phyloP scores from a whole-genome alignment of 768 basidiomycete species.

The Leccinum olivaceopallidum region DNA sequence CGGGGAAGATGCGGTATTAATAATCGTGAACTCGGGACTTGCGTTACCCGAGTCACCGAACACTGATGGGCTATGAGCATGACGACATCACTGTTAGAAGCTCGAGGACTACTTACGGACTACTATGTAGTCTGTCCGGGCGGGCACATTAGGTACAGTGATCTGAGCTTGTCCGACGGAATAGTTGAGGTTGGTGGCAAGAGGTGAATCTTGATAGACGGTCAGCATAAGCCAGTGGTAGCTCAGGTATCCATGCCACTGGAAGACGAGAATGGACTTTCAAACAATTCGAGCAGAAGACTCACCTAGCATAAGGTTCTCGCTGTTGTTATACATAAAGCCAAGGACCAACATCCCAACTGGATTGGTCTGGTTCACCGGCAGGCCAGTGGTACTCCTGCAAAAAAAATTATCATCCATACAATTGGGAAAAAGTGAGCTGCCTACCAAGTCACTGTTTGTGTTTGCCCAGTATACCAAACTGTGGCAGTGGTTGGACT shows the following conservation, averaged over 20 bases:
- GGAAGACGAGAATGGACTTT: neutral
- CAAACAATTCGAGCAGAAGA: neutral
- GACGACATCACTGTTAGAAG: neutral
- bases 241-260: neutral
- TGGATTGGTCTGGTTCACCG: slow-evolving; percentile 31
- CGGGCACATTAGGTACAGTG: slow-evolving; percentile 37
- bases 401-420: slow-evolving; percentile 31
- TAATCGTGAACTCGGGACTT: slow-evolving; percentile 41
- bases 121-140: slow-evolving; percentile 35
- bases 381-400: slow-evolving; percentile 24
- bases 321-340: slow-evolving; percentile 29
- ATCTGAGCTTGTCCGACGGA: slow-evolving; percentile 33
- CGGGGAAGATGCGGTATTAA: slow-evolving; percentile 58
- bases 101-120: slow-evolving; percentile 32
- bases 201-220: slow-evolving; percentile 30
- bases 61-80: slow-evolving; percentile 19
- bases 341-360: slow-evolving; percentile 33
- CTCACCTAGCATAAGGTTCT: slow-evolving; percentile 33
- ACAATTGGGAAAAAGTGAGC: neutral
- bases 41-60: slow-evolving; percentile 44
- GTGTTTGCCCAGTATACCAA: slow-evolving; percentile 44
- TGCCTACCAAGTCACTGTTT: slow-evolving; percentile 54
- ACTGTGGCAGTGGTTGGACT: slow-evolving; percentile 41
- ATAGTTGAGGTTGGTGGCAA: slow-evolving; percentile 36
- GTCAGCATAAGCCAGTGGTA: slow-evolving; percentile 9